These are phyloP conservation scores for Pseudogymnoascus sp. DNA, from an alignment of 2,329 filamentous ascomycete species.

Conservation along the genomic window DNA sequence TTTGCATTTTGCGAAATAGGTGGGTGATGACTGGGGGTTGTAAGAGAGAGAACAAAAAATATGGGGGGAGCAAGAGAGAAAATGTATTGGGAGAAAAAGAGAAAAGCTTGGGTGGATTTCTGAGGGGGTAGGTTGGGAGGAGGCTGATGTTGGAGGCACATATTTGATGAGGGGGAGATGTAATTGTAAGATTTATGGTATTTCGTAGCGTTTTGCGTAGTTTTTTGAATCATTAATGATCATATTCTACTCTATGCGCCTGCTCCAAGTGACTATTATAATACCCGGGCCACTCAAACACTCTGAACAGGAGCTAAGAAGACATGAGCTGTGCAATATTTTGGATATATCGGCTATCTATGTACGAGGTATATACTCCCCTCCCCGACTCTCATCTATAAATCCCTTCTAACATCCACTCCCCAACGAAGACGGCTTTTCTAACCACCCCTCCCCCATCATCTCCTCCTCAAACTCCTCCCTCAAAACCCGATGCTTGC, in stretches of 20 bases:
- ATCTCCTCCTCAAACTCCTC: neutral
- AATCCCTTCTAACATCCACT: neutral
- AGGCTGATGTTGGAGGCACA: neutral
- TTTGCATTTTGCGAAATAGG: constrained; percentile 91
- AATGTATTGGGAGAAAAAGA: neutral
- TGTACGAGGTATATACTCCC: neutral
- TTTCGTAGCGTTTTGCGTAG: neutral
- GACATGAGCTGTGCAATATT: neutral
- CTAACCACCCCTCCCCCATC: neutral
- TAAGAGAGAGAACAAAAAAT: too few species aligned
- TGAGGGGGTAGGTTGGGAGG: neutral
- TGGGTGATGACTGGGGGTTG: neutral
- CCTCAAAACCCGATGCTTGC: constrained; percentile 36
- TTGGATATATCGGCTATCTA: neutral
- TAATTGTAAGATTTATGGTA: neutral
- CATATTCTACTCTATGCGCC: neutral
- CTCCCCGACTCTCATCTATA: neutral
- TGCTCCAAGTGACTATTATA: neutral
- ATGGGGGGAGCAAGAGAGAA: neutral
- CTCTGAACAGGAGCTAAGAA: neutral
- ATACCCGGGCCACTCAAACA: neutral
- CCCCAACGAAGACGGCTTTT: too few species aligned
- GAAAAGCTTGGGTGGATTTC: neutral
- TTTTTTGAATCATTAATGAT: neutral
- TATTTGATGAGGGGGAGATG: neutral